Conservation (phyloP, 2,329 filamentous ascomycete species). For the Chrysosporium queenslandicum region DNA sequence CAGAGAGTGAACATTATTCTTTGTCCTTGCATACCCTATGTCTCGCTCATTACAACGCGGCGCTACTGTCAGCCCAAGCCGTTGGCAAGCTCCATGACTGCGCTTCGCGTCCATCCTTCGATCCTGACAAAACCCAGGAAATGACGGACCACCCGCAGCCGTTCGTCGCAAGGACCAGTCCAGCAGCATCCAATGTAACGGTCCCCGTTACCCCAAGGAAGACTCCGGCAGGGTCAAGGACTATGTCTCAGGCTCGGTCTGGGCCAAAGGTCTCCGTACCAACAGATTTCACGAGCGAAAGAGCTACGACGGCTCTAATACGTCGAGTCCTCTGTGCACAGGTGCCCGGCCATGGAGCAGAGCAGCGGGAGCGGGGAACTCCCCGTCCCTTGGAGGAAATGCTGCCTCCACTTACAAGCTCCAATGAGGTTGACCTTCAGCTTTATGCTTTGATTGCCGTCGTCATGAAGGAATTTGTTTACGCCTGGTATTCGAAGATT, state of each 20-base stretch:
- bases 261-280: conserved; percentile 24
- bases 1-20: not conserved
- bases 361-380: conserved; percentile 48
- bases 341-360: conserved; percentile 35
- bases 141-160: conserved; percentile 35
- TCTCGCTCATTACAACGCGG: too few relatives aligned
- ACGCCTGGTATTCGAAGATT: conserved; percentile 87
- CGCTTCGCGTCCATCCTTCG: not conserved
- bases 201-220: conserved; percentile 24
- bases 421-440: conserved; percentile 85
- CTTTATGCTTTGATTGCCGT: conserved; percentile 88
- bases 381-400: conserved; percentile 65
- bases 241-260: conserved; percentile 25
- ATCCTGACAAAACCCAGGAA: conserved; percentile 23
- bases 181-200: conserved; percentile 27
- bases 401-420: conserved; percentile 83
- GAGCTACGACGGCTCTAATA: conserved; percentile 69
- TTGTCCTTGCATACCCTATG: not conserved
- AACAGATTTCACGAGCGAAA: conserved; percentile 54
- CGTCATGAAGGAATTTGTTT: conserved; percentile 79
- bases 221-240: conserved; percentile 23
- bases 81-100: conserved; percentile 3
- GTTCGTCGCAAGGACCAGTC: conserved; percentile 26
- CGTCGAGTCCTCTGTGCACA: conserved; percentile 76
- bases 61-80: not conserved